Base-by-base conservation (phyloP, 805 yeast genomes). In the Candida adriatica region DNA sequence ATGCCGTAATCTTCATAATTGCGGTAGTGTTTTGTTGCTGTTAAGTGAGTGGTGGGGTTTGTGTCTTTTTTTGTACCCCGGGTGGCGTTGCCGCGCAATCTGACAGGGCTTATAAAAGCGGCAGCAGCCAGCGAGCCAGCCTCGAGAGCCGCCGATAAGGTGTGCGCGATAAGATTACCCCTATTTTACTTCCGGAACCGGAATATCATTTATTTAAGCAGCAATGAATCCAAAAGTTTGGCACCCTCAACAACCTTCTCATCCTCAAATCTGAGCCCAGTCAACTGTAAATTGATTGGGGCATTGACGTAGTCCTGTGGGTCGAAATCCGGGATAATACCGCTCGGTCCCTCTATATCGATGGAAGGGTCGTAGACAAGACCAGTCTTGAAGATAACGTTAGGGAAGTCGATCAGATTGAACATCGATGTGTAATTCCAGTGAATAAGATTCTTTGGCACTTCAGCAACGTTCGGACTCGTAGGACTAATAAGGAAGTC, bases 371-470 rank as follows among this genome's bases (percentile, higher is more conserved):
- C 83, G 48, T 68, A 81, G 42, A 53, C 60, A 42, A 76, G 56
- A 8, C 82, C 81, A 3, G 84, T 74, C 48, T 77, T 84, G 58
- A 74, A 63, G 5, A 68, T 65, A 41, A 79, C 65, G 25, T 78
- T 74, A 27, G 94, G 92, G 53, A 76, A 69, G 53, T 82, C 92
- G 38, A 80, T 56, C 38, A 81, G 46, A 56, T 82, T 82, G 69
- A 73, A 83, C 46, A 79, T 66, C 4, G 87, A 62, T 8, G 88
- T 78, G 64, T 83, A 83, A 13, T 85, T 79, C 88, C 92, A 83
- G 56, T 79, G 79, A 49, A 66, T 73, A 6, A 81, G 68, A 40
- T 70, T 66, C 31, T 70, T 73, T 26, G 80, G 73, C 27, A 67
- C 65, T 15, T 86, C 85, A 5, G 90, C 85, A 32, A 79, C 81